Conservation (phyloP, 495 filamentous ascomycete species). For the Neurospora tetraspora region DNA sequence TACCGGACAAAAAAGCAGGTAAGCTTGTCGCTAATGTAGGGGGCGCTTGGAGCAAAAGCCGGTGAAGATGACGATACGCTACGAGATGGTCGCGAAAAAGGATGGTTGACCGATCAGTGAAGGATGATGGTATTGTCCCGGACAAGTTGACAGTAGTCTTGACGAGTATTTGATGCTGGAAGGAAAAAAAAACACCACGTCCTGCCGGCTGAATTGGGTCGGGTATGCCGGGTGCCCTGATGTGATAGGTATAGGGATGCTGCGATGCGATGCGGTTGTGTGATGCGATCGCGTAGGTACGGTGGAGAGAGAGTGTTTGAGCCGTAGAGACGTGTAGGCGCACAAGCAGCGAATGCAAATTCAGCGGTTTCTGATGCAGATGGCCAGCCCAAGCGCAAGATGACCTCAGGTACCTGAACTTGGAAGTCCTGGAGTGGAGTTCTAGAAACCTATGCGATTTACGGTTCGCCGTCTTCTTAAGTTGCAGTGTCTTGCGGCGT, state of each 20-base stretch:
- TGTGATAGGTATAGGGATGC: neutral
- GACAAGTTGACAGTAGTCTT: neutral
- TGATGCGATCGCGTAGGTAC: neutral
- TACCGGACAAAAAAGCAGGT: neutral
- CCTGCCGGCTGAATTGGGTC: neutral
- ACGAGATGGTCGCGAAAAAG: neutral
- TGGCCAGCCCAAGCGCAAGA: neutral
- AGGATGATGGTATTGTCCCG: neutral
- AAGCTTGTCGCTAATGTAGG: neutral
- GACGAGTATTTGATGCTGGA: neutral
- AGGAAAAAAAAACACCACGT: neutral
- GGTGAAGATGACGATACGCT: neutral
- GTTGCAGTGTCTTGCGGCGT: neutral
- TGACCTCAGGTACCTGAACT: neutral
- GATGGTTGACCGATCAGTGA: neutral
- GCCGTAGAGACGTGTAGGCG: conserved; percentile 4
- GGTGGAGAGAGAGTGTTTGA: neutral
- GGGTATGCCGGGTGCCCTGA: neutral
- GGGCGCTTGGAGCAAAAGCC: neutral
- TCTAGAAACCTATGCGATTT: neutral
- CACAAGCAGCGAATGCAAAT: neutral
- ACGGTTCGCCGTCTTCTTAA: neutral
- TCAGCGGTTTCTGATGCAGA: neutral
- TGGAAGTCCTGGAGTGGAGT: neutral
- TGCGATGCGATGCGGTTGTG: neutral